Evolutionary conservation across 2,329 filamentous ascomycete genomes (phyloP).

Genomic region (Xylariaceae sp.): DNA sequence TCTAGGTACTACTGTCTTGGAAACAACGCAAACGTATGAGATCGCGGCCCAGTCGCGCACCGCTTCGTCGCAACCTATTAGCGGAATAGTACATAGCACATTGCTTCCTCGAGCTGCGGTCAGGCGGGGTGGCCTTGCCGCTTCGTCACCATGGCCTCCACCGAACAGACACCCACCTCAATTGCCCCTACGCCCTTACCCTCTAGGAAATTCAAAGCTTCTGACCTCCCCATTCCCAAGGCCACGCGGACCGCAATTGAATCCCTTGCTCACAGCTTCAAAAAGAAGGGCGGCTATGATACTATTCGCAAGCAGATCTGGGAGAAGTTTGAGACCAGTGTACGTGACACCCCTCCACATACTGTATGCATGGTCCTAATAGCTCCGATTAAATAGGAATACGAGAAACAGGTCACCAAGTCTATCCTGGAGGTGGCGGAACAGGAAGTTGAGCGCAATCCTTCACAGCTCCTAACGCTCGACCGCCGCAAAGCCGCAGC

Average conservation of each 20-base stretch:
- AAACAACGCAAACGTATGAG: no score
- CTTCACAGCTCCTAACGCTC: constrained; percentile 66
- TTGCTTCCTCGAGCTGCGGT: no score
- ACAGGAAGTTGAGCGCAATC: constrained; percentile 72
- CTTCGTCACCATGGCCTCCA: constrained; percentile 24
- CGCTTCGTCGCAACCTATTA: no score
- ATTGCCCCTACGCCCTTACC: constrained; percentile 19
- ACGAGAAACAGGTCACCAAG: constrained; percentile 64
- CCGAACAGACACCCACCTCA: constrained; percentile 27
- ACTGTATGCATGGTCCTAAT: constrained; percentile 8
- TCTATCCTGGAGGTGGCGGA: constrained; percentile 69
- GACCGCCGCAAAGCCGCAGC: constrained; percentile 72
- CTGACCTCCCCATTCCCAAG: constrained; percentile 71
- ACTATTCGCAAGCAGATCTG: constrained; percentile 72
- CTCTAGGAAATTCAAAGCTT: constrained; percentile 62
- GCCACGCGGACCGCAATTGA: constrained; percentile 74
- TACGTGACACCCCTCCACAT: constrained; percentile 38
- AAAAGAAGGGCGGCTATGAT: constrained; percentile 84
- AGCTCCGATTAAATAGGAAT: constrained; percentile 51
- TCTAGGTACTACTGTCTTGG: no score
- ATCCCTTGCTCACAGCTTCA: constrained; percentile 73
- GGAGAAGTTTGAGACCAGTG: constrained; percentile 69
- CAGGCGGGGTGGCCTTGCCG: no score
- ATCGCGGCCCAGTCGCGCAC: no score
- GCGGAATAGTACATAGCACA: no score